Base-by-base conservation (phyloP, 805 yeast genomes). In the Barnettozyma botsteinii region DNA sequence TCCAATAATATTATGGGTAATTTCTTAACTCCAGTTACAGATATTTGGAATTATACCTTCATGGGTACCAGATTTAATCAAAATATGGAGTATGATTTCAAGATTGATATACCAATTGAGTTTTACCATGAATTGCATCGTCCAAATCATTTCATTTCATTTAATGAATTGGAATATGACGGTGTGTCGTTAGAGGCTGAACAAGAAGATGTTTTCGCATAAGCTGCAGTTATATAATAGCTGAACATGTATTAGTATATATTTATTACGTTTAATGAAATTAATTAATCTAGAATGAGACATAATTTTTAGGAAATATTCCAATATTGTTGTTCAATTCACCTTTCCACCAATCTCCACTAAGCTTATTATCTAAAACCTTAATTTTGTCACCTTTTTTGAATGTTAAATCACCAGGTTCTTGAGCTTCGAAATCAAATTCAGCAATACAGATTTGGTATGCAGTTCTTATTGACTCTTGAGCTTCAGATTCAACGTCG, bases 21-120 rank as follows among this genome's bases (percentile, higher is more conserved):
- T 48, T 89, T 86, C 61, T 58, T 86, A 60, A 94, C 87, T 1
- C 99, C 99, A 1, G 79, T 77, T 18, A 81, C 81, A 24, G 79
- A 77, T 42, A 57, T 87, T 23, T 93, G 99, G 99, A 93, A 93
- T 59, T 87, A 82, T 57, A 72, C 94, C 3, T 91, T 93, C 53
- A 73, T 86, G 64, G 93, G 96, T 2, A 81, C 93, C 1, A 75
- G 84, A 8, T 93, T 93, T 83, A 79, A 74, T 51, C 65, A 77
- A 5, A 72, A 73, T n/a, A 59, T 75, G 33, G 68, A 65, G 7
- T 86, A 73, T 52, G 77, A 68, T 12, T 57, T 88, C 59, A 85
- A 84, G 55, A 55, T 84, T 33, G 96, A 85, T 53, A 65, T 78
- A 14, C 99, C 99, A 3, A 51, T 82, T 27, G 77, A 84, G 7